Percentiles rank a stretch among this genome's conserved stretches.
Conservation (phyloP, 192 early-diverging fungal species). For the Podila epigama region DNA sequence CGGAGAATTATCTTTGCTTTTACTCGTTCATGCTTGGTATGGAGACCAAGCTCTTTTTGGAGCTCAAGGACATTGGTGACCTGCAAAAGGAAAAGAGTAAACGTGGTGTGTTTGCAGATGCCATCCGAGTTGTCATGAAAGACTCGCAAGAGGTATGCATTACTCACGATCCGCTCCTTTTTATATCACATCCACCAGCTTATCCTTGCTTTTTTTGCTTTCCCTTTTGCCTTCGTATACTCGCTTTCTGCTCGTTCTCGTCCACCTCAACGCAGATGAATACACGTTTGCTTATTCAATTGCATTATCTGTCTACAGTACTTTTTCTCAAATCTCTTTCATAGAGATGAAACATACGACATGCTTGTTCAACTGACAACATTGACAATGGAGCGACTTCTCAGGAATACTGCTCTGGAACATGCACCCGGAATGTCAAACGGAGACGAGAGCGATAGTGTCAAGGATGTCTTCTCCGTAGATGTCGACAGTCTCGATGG, state of each 20-base stretch:
- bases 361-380: conserved; percentile 90
- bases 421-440: conserved; percentile 64
- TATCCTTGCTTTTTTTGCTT: not conserved
- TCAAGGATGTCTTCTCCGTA: conserved; percentile 45
- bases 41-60: conserved; percentile 91
- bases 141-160: conserved; percentile 74
- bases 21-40: conserved; percentile 93
- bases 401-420: conserved; percentile 81
- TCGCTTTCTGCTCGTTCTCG: too few species aligned
- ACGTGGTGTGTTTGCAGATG: conserved; percentile 88
- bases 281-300: too few species aligned
- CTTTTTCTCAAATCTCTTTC: conserved; percentile 94
- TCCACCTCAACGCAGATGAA: too few species aligned
- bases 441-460: conserved; percentile 22
- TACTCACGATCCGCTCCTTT: not conserved
- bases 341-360: conserved; percentile 96
- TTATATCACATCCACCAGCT: not conserved
- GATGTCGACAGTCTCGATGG: conserved; percentile 42
- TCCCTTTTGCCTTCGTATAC: conserved; percentile 5
- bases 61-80: conserved; percentile 92
- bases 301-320: too few species aligned
- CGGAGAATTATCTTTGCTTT: conserved; percentile 92
- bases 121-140: conserved; percentile 85
- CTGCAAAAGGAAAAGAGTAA: conserved; percentile 89
- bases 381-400: conserved; percentile 85